phyloP scores from a whole-genome alignment of 2,329 filamentous ascomycete genomes.

The Hirsutella minnesotensis region DNA sequence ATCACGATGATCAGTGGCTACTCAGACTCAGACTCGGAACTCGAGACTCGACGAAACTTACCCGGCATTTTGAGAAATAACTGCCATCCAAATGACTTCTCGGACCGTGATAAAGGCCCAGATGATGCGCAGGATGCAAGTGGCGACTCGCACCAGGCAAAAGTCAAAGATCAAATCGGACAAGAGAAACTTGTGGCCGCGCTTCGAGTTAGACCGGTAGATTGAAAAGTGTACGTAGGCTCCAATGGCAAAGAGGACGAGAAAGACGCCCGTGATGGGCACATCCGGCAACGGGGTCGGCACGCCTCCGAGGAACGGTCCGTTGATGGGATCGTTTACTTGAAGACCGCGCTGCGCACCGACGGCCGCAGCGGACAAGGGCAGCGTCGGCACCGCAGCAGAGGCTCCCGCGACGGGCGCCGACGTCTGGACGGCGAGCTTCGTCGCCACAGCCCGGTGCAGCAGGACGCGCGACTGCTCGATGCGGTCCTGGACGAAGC shows the following conservation, averaged over 20 bases:
- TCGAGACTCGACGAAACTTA: conserved; percentile 7
- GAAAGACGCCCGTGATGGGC: conserved; percentile 12
- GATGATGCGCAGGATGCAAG: conserved; percentile 22
- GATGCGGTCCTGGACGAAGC: background rate
- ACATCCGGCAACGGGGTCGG: conserved; percentile 8
- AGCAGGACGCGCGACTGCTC: background rate
- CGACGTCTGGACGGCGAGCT: background rate
- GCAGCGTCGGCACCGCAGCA: background rate
- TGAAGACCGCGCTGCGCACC: background rate
- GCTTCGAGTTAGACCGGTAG: conserved; percentile 16
- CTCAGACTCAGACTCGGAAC: too few species aligned
- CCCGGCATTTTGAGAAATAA: conserved; percentile 24
- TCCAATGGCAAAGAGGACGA: conserved; percentile 12
- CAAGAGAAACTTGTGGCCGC: conserved; percentile 25
- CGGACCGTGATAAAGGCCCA: conserved; percentile 17
- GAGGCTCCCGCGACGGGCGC: background rate
- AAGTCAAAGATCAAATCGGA: conserved; percentile 24
- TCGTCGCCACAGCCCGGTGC: background rate
- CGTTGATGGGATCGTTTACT: background rate
- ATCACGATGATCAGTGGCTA: too few species aligned
- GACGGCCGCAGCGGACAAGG: background rate
- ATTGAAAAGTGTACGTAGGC: conserved; percentile 13
- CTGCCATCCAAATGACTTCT: conserved; percentile 19
- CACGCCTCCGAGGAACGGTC: conserved; percentile 3
- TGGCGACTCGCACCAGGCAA: conserved; percentile 20